Percentiles rank a stretch among this genome's conserved stretches.
These are phyloP conservation scores for Cryoendolithus antarcticus DNA, from an alignment of 2,329 filamentous ascomycete species.

Conservation along the genomic window DNA sequence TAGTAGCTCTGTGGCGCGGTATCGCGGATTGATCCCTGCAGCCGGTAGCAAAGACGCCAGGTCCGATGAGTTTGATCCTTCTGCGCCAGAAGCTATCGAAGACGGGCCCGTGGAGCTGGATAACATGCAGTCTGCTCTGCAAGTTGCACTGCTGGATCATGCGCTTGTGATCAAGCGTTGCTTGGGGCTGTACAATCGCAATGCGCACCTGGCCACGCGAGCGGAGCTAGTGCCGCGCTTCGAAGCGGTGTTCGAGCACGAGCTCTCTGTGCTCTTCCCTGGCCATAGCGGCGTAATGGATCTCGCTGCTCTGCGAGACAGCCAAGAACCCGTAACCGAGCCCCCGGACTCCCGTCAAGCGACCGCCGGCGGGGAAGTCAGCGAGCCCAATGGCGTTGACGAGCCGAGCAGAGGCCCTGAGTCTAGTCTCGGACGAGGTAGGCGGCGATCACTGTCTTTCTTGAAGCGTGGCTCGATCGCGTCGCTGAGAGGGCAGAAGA, in stretches of 20 bases:
- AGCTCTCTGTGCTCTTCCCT: slow-evolving; percentile 30
- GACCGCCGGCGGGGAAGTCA: slow-evolving; percentile 5
- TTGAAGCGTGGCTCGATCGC: slow-evolving; percentile 20
- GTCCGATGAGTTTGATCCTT: slow-evolving; percentile 23
- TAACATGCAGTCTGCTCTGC: slow-evolving; percentile 63
- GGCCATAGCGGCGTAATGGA: slow-evolving; percentile 14
- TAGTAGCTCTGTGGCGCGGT: slow-evolving; percentile 65
- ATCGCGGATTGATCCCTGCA: slow-evolving; percentile 58
- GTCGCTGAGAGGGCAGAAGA: slow-evolving; percentile 10
- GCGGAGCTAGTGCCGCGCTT: slow-evolving; percentile 24
- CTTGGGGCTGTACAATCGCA: slow-evolving; percentile 49
- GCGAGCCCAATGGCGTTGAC: slow-evolving; percentile 4
- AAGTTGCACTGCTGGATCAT: slow-evolving; percentile 78
- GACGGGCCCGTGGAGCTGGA: slow-evolving; percentile 28
- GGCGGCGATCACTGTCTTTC: slow-evolving; percentile 14
- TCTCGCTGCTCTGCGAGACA: slow-evolving; percentile 4
- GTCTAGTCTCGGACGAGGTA: slow-evolving; percentile 5
- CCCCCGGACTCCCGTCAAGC: slow-evolving; percentile 2
- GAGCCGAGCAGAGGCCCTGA: slow-evolving; percentile 3
- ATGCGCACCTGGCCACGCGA: slow-evolving; percentile 44
- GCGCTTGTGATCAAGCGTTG: slow-evolving; percentile 78
- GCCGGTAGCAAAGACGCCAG: slow-evolving; percentile 28
- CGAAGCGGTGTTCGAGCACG: slow-evolving; percentile 32
- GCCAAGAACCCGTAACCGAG: slow-evolving; percentile 3
- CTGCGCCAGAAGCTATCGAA: slow-evolving; percentile 1